Evolutionary conservation across 495 filamentous ascomycete species (phyloP).

Genomic region (Neurospora cerealis): DNA sequence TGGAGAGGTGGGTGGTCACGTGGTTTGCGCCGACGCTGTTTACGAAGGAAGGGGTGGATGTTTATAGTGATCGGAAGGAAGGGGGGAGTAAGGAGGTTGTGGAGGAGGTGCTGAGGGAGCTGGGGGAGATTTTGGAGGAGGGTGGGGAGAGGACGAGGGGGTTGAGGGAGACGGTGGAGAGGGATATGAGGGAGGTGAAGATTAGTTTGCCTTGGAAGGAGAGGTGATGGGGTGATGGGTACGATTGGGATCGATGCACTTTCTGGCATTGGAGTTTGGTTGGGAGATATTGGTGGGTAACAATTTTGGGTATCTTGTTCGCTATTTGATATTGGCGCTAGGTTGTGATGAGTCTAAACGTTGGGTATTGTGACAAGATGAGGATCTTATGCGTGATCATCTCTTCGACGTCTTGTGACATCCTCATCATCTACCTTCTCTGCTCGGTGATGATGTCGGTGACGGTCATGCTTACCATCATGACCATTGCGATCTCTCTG

Average conservation of each 20-base stretch:
- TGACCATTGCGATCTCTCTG: background rate
- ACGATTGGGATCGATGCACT: background rate
- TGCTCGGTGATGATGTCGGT: background rate
- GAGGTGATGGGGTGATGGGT: background rate
- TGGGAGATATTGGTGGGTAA: background rate
- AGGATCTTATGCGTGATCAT: background rate
- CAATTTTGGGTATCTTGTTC: background rate
- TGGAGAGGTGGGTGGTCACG: slow-evolving; percentile 56
- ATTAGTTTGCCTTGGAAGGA: slow-evolving; percentile 38
- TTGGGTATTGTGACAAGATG: background rate
- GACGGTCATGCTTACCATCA: background rate
- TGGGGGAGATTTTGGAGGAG: slow-evolving; percentile 26
- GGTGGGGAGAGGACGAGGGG: slow-evolving; percentile 11
- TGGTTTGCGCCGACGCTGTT: slow-evolving; percentile 68
- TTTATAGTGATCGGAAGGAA: slow-evolving; percentile 50
- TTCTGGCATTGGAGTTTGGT: background rate
- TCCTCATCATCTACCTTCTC: background rate
- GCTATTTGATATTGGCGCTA: background rate
- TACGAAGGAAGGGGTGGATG: slow-evolving; percentile 64
- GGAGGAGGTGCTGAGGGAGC: slow-evolving; percentile 29
- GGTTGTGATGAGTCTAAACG: background rate
- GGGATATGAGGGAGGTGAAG: slow-evolving; percentile 34
- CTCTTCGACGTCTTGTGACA: background rate
- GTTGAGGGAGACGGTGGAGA: slow-evolving; percentile 30
- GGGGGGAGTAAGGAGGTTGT: slow-evolving; percentile 40